These are phyloP conservation scores for Fraxinus floribunda DNA, from an alignment of 305 asterid species.

Conservation along the genomic window DNA sequence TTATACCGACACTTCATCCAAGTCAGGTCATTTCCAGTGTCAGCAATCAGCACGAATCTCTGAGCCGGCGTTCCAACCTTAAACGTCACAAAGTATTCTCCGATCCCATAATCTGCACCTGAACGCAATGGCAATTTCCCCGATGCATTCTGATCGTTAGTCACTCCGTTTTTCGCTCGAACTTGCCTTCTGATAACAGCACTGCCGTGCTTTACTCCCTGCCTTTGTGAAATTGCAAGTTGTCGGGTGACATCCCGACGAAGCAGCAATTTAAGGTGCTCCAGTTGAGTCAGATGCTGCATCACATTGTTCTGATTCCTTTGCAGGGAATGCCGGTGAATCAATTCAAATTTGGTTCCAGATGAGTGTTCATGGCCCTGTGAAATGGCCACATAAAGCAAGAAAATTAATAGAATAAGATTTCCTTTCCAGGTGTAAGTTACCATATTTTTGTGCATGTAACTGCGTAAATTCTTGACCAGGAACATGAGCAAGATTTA, in stretches of 20 bases:
- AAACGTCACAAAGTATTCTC: constrained; percentile 46
- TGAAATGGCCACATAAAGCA: not conserved
- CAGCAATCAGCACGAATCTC: constrained; percentile 41
- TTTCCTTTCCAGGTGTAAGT: not conserved
- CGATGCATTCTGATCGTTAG: not conserved
- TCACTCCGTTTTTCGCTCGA: constrained; percentile 8
- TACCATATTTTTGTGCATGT: constrained; percentile 19
- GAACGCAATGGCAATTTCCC: constrained; percentile 37
- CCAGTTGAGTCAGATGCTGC: constrained; percentile 8
- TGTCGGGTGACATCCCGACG: constrained; percentile 36
- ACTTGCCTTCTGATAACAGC: constrained; percentile 15
- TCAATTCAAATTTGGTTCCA: constrained; percentile 26
- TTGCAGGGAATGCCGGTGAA: constrained; percentile 27
- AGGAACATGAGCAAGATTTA: not conserved
- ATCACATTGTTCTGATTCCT: not conserved
- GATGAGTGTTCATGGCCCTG: not conserved
- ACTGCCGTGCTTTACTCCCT: not conserved
- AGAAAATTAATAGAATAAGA: not conserved
- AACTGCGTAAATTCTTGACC: not conserved
- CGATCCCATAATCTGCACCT: constrained; percentile 51
- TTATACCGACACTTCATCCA: constrained; percentile 46
- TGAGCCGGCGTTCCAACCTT: constrained; percentile 51
- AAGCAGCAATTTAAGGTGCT: constrained; percentile 18
- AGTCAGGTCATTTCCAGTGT: constrained; percentile 60
- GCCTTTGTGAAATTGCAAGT: constrained; percentile 18